phyloP scores from a whole-genome alignment of 495 filamentous ascomycete species.

The Hyaloscypha variabilis region DNA sequence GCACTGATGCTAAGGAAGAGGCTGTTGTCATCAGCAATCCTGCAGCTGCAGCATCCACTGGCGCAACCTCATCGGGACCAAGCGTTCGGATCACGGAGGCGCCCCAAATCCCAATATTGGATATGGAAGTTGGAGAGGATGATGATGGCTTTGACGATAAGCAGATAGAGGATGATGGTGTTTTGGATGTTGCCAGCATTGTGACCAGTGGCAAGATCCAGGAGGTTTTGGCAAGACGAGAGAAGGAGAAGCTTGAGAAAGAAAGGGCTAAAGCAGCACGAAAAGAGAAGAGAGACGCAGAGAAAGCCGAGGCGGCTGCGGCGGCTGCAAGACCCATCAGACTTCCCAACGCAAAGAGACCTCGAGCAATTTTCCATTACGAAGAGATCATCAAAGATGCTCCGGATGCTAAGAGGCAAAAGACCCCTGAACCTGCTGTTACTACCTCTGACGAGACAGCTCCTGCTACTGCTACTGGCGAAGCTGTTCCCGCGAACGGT shows the following conservation, averaged over 20 bases:
- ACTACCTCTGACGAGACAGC: constrained; percentile 15
- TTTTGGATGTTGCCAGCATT: constrained; percentile 91
- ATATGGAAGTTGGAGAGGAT: constrained; percentile 55
- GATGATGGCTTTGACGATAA: constrained; percentile 47
- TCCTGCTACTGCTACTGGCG: constrained; percentile 8
- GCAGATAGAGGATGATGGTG: constrained; percentile 71
- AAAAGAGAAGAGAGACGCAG: constrained; percentile 45
- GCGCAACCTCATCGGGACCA: constrained; percentile 38
- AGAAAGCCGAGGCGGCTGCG: constrained; percentile 61
- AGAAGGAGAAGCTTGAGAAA: constrained; percentile 93
- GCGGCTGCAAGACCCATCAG: constrained; percentile 56
- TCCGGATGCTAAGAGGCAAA: constrained; percentile 42
- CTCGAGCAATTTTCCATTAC: constrained; percentile 77
- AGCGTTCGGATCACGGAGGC: constrained; percentile 33
- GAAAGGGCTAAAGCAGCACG: constrained; percentile 54
- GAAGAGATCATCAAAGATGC: constrained; percentile 60
- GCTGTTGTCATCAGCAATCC: constrained; percentile 60
- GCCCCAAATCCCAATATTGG: constrained; percentile 47
- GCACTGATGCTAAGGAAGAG: constrained; percentile 47
- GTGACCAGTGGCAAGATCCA: constrained; percentile 88
- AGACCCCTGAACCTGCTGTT: constrained; percentile 37
- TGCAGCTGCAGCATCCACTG: constrained; percentile 56
- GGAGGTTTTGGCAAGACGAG: constrained; percentile 88
- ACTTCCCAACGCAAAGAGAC: constrained; percentile 81
- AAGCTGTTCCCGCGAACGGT: constrained; percentile 14